Evolutionary conservation across 345 rosid species (phyloP).

Genomic region (Aurinia saxatilis): DNA sequence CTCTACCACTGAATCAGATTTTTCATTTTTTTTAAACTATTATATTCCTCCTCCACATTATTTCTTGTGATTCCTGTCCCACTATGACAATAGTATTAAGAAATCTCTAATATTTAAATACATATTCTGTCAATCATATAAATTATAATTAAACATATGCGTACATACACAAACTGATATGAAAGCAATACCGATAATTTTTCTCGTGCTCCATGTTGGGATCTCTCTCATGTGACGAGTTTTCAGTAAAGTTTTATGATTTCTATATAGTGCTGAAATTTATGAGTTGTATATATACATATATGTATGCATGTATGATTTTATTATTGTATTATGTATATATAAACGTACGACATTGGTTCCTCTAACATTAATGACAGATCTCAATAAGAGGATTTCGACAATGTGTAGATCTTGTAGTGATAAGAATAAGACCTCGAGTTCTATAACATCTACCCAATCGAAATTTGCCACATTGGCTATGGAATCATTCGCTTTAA

Average conservation of each 20-base stretch:
- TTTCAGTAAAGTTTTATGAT: slow-evolving; percentile 19
- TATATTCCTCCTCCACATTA: slow-evolving; percentile 14
- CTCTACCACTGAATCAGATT: background rate
- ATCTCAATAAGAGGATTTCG: slow-evolving; percentile 37
- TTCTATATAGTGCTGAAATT: too few species aligned
- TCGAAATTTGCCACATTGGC: slow-evolving; percentile 15
- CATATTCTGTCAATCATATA: slow-evolving; percentile 4
- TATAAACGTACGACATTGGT: slow-evolving; percentile 38
- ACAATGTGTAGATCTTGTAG: slow-evolving; percentile 31
- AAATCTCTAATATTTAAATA: background rate
- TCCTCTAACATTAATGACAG: slow-evolving; percentile 41
- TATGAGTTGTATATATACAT: background rate
- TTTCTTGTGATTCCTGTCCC: slow-evolving; percentile 25
- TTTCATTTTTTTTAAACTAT: background rate
- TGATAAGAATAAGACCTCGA: slow-evolving; percentile 29
- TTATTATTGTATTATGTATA: background rate
- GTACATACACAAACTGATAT: slow-evolving; percentile 18
- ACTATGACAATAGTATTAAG: slow-evolving; percentile 20
- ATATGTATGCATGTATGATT: background rate
- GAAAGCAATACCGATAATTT: slow-evolving; percentile 23
- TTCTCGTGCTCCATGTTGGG: slow-evolving; percentile 28
- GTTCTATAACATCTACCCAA: slow-evolving; percentile 22
- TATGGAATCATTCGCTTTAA: background rate
- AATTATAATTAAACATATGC: slow-evolving; percentile 16
- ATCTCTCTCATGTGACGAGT: slow-evolving; percentile 29